These are phyloP conservation scores for Narthecium ossifragum DNA, from an alignment of 106 monocot species.

Conservation along the genomic window DNA sequence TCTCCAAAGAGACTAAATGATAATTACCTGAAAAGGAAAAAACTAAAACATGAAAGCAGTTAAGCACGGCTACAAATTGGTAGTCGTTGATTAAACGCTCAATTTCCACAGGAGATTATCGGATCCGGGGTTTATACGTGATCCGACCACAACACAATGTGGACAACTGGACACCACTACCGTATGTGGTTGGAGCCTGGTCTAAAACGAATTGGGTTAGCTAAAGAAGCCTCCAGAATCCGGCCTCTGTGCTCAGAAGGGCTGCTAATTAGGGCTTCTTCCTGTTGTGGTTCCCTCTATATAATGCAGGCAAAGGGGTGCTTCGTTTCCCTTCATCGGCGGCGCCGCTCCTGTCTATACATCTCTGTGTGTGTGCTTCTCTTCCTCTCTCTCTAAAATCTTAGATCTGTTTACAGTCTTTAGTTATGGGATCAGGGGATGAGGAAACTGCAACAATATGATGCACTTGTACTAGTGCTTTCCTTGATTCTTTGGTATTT, in stretches of 20 bases:
- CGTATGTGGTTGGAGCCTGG: too few relatives aligned
- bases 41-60: too few relatives aligned
- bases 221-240: neutral
- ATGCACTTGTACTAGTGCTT: neutral
- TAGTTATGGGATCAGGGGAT: slow-evolving; percentile 4
- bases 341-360: neutral
- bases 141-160: too few relatives aligned
- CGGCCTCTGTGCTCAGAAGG: neutral
- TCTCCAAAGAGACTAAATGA: too few relatives aligned
- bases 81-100: too few relatives aligned
- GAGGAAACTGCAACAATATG: slow-evolving; percentile 20
- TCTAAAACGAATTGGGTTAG: neutral
- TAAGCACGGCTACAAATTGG: too few relatives aligned
- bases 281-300: too few relatives aligned
- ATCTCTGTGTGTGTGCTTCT: neutral
- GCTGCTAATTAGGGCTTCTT: too few relatives aligned
- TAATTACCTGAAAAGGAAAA: too few relatives aligned
- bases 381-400: neutral
- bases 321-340: neutral
- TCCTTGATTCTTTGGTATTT: slow-evolving; percentile 11
- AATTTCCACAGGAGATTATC: too few relatives aligned
- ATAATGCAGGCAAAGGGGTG: neutral
- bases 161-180: too few relatives aligned
- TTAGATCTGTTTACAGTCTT: neutral
- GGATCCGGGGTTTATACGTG: too few relatives aligned